Percentiles rank a stretch among this genome's conserved stretches.
These are phyloP conservation scores for Cutaneotrichosporon daszewskae DNA, from an alignment of 1,284 basidiomycete genomes.

Conservation along the genomic window DNA sequence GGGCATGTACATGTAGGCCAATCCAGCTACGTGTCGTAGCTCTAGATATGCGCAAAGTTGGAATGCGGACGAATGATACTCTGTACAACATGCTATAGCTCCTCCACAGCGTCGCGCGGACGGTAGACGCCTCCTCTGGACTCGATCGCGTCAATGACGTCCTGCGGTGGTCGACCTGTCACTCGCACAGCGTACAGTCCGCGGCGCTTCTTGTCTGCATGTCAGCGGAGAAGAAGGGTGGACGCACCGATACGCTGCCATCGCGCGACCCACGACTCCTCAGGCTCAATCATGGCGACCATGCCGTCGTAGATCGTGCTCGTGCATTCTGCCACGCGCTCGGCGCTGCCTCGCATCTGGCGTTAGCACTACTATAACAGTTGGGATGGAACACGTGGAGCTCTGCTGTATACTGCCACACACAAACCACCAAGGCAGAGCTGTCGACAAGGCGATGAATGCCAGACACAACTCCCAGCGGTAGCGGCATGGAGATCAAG, in stretches of 20 bases:
- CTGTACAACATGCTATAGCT: slow-evolving; percentile 17
- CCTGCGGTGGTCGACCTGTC: slow-evolving; percentile 75
- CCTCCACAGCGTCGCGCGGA: slow-evolving; percentile 40
- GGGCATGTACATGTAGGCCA: slow-evolving; percentile 38
- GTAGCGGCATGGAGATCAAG: too few relatives aligned
- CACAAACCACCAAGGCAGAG: too few relatives aligned
- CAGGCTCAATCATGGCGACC: slow-evolving; percentile 80
- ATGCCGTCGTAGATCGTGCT: slow-evolving; percentile 92
- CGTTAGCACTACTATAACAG: too few relatives aligned
- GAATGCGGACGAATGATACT: too few relatives aligned
- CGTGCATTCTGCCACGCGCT: slow-evolving; percentile 80
- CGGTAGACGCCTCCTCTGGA: slow-evolving; percentile 38
- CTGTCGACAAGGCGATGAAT: too few relatives aligned
- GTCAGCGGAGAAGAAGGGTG: background rate
- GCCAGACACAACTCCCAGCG: too few relatives aligned
- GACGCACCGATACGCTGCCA: slow-evolving; percentile 83
- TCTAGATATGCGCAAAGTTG: too few relatives aligned
- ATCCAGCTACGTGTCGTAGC: too few relatives aligned
- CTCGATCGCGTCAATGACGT: slow-evolving; percentile 60
- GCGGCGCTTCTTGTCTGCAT: slow-evolving; percentile 69
- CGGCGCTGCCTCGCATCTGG: slow-evolving; percentile 82
- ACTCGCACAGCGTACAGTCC: slow-evolving; percentile 86
- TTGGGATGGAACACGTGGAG: too few relatives aligned
- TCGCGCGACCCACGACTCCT: slow-evolving; percentile 88
- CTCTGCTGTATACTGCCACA: too few relatives aligned